phyloP scores from a whole-genome alignment of 768 basidiomycete species.

The Hortiboletus flavorubellus region DNA sequence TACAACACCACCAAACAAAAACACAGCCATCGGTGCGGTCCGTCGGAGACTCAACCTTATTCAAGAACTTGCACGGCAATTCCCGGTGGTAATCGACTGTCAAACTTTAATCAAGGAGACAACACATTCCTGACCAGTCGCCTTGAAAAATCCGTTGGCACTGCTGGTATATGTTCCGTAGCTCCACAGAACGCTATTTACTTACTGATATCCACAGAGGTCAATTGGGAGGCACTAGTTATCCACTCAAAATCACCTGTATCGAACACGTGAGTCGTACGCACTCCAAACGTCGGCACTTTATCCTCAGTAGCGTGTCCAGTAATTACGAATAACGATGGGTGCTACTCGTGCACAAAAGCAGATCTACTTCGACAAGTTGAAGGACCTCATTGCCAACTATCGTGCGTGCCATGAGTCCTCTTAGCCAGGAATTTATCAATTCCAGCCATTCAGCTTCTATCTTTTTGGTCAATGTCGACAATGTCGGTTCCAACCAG shows the following conservation, averaged over 20 bases:
- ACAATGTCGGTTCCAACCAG: conserved; percentile 99
- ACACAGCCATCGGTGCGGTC: conserved; percentile 11
- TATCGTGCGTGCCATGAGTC: conserved; percentile 61
- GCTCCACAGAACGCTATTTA: not conserved
- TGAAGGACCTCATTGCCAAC: conserved; percentile 87
- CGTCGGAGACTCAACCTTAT: conserved; percentile 30
- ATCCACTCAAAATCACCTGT: conserved; percentile 21
- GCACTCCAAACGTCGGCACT: too few species aligned
- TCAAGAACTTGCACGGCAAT: conserved; percentile 26
- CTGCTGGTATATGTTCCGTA: conserved; percentile 49
- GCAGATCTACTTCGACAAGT: conserved; percentile 86
- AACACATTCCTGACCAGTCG: conserved; percentile 38
- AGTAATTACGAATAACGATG: conserved; percentile 54
- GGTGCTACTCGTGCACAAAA: conserved; percentile 90
- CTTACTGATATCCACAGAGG: conserved; percentile 50
- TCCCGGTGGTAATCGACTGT: conserved; percentile 9
- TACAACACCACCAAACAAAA: not conserved
- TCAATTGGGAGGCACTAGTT: conserved; percentile 88
- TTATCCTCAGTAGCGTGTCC: conserved; percentile 1
- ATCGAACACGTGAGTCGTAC: conserved; percentile 27
- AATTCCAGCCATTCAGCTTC: conserved; percentile 57
- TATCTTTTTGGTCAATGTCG: conserved; percentile 98
- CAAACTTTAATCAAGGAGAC: conserved; percentile 23
- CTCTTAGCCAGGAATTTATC: not conserved
- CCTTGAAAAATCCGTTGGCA: conserved; percentile 98